Base-by-base conservation (phyloP, 345 rosid genomes). In the Ailanthus altissimus region DNA sequence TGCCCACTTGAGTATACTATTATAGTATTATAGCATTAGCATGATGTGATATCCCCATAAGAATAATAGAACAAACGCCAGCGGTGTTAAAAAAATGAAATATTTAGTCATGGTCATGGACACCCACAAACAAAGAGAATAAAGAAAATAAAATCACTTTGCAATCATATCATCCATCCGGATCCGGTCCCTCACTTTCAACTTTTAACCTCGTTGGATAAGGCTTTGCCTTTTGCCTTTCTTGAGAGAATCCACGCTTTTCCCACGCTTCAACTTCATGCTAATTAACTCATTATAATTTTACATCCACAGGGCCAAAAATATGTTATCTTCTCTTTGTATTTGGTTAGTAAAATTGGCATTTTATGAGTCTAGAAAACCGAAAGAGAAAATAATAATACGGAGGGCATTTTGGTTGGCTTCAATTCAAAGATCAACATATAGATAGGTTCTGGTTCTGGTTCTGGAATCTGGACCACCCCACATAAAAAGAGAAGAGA, bases 131-230 rank as follows among this genome's bases (percentile, higher is more conserved):
- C 38, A 32, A 32, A 57, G 8, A 23, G 47, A 57, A 70, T 45
- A 12, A 62, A 66, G 53, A 59, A 70, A 32, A 13, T 28, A 13
- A 40, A 56, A 32, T 26, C 0, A 50, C 15, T 50, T 9, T 4
- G 18, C 2, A 43, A 69, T 10, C 13, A 36, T 21, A 21, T 40
- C 51, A n/a, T 32, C 38, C 38, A 32, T 32, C 38, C 3, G 1
- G n/a, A n/a, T n/a, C n/a, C n/a, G 20, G 25, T 58, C 16, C 7
- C 16, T 72, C 66, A 11, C 25, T 15, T 8, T 58, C 76, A 59
- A 59, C 76, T 73, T 73, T 73, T 59, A 42, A 45, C 26, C 56
- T 45, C 11, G 28, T 28, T 73, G 64, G 74, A 77, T 58, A 62
- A 62, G 72, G 65, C 38, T 70, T 45, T 32, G 23, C 14, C 36